phyloP scores from a whole-genome alignment of 1,139 yeast species.

The Diutina pseudorugosa region DNA sequence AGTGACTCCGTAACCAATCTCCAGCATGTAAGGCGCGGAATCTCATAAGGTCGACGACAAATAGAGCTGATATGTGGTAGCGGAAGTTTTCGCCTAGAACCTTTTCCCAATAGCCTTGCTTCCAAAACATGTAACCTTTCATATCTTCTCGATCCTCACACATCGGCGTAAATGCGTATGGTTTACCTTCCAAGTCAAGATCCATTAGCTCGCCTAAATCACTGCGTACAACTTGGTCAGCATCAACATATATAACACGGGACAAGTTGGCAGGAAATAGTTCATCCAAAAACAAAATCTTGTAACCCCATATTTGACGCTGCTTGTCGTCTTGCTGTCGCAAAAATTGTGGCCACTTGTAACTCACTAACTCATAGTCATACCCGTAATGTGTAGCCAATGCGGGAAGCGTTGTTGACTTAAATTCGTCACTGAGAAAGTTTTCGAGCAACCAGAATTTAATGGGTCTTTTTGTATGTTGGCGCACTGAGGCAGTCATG shows the following conservation, averaged over 20 bases:
- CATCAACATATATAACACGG: slow-evolving; percentile 74
- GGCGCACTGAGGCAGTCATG: slow-evolving; percentile 70
- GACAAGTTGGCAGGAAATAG: slow-evolving; percentile 70
- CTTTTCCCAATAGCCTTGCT: slow-evolving; percentile 79
- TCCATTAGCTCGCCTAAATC: slow-evolving; percentile 60
- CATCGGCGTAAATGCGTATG: slow-evolving; percentile 83
- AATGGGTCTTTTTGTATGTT: slow-evolving; percentile 47
- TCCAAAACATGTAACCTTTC: slow-evolving; percentile 89
- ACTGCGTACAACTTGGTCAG: slow-evolving; percentile 68
- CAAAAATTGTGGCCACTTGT: slow-evolving; percentile 90
- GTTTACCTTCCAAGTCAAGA: slow-evolving; percentile 60
- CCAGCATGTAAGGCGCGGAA: slow-evolving; percentile 66
- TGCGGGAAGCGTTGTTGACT: slow-evolving; percentile 39
- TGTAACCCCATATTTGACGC: slow-evolving; percentile 80
- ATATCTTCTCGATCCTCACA: slow-evolving; percentile 70
- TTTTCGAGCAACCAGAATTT: slow-evolving; percentile 87
- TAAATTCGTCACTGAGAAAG: slow-evolving; percentile 60
- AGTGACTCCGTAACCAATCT: slow-evolving; percentile 71
- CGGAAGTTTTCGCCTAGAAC: slow-evolving; percentile 43
- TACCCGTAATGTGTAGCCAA: slow-evolving; percentile 48
- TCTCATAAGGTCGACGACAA: slow-evolving; percentile 60
- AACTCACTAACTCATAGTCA: slow-evolving; percentile 61
- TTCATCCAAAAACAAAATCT: slow-evolving; percentile 75
- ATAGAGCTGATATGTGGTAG: slow-evolving; percentile 81
- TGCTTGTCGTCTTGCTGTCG: slow-evolving; percentile 66